A percentile compares a stretch with the other conserved stretches of the same genome.
Conservation (phyloP, 495 filamentous ascomycete species). For the Lindgomyces ingoldianus region DNA sequence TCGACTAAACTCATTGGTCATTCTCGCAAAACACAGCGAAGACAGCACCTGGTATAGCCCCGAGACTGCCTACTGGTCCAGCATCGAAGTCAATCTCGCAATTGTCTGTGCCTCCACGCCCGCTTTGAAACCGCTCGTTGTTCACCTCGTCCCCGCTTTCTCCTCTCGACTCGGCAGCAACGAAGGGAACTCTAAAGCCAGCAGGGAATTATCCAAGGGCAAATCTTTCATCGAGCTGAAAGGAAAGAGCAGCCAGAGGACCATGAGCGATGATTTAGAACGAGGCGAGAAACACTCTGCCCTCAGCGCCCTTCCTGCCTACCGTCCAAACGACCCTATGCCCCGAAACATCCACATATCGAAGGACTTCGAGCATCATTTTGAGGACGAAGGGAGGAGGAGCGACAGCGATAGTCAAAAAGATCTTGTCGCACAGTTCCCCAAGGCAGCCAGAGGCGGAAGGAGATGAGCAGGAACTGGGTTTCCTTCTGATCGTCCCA, state of each 20-base stretch:
- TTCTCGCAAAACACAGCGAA: background rate
- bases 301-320: background rate
- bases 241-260: background rate
- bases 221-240: slow-evolving; percentile 6
- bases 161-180: slow-evolving; percentile 1
- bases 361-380: background rate
- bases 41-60: slow-evolving; percentile 13
- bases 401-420: background rate
- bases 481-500: too few species aligned
- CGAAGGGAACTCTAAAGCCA: background rate
- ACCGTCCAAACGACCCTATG: background rate
- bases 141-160: slow-evolving; percentile 7
- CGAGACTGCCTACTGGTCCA: slow-evolving; percentile 13
- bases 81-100: slow-evolving; percentile 17
- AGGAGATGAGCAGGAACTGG: too few species aligned
- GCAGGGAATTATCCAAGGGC: background rate
- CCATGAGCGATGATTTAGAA: background rate
- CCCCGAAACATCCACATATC: background rate
- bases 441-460: too few species aligned
- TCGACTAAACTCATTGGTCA: slow-evolving; percentile 6
- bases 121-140: slow-evolving; percentile 18
- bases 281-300: background rate
- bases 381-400: background rate
- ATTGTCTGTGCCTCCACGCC: slow-evolving; percentile 19
- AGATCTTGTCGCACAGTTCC: background rate